Evolutionary conservation across 176 grass and related monocot species (phyloP).

Genomic region (Zoysia pacifica): DNA sequence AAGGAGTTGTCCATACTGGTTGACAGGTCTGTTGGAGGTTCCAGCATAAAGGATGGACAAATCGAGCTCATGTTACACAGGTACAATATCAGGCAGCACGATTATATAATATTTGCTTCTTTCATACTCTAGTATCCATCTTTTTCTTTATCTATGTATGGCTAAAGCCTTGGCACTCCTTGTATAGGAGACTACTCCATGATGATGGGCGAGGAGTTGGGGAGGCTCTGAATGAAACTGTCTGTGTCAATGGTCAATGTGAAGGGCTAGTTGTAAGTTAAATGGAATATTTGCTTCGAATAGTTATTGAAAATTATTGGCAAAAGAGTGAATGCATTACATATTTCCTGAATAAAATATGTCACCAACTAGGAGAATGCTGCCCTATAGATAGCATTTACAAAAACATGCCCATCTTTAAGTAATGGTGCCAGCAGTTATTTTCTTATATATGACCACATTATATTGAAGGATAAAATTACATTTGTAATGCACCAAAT

Average conservation of each 20-base stretch:
- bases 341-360: slow-evolving; percentile 12
- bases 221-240: slow-evolving; percentile 83
- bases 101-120: slow-evolving; percentile 27
- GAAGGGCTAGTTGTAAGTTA: slow-evolving; percentile 84
- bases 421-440: not conserved
- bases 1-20: slow-evolving; percentile 82
- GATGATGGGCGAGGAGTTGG: slow-evolving; percentile 85
- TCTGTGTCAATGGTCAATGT: slow-evolving; percentile 66
- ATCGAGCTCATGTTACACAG: slow-evolving; percentile 97
- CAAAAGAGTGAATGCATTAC: not conserved
- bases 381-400: not conserved
- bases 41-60: slow-evolving; percentile 89
- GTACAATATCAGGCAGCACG: slow-evolving; percentile 32
- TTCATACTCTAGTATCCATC: slow-evolving; percentile 10
- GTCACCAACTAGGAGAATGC: not conserved
- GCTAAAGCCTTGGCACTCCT: slow-evolving; percentile 28
- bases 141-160: not conserved
- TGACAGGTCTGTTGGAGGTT: slow-evolving; percentile 85
- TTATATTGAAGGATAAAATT: not conserved
- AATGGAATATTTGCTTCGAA: not conserved
- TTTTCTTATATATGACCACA: not conserved
- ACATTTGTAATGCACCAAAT: not conserved
- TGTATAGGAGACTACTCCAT: slow-evolving; percentile 77
- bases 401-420: not conserved
- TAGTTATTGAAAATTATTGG: slow-evolving; percentile 25